Evolutionary conservation across 371 early-diverging fungal species (phyloP), one percentile per base, ranked within the genome.

Genomic region (Dichotomocladium elegans): DNA sequence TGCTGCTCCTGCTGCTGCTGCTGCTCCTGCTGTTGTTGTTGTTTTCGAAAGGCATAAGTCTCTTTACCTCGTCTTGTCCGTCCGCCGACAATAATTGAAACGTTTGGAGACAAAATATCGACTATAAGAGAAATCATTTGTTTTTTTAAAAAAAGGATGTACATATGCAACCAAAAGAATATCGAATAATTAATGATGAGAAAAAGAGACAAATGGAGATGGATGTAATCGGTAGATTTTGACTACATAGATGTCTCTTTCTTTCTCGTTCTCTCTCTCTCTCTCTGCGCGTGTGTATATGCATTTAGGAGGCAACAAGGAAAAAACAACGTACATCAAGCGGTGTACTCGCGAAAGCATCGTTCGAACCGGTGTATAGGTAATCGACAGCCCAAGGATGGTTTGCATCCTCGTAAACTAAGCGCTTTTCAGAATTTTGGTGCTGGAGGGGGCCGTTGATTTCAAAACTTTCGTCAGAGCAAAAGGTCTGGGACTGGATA

Each of bases 31-130:
- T 54, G 27, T 17, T 21, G 22, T 44, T 41, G 14, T 52, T 60
- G 40, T 70, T 69, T 3, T 56, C 45, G 25, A 57, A 41, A 19
- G 76, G 76, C 49, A 75, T 45, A 30, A 72, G 46, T 12, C 59
- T 58, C 29, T 56, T 55, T 12, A 70, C 53, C 44, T 72, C 68
- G 17, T 57, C 57, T 53, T 61, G 58, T 33, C 63, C 67, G 19
- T 70, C 60, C 33, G 67, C 60, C 43, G 70, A 47, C 30, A 75
- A 51, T 14, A 69, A 53, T 52, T 75, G 68, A 56, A 75, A 75
- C 10, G 51, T 58, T 68, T 66, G 51, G 72, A 72, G 17, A 72
- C 57, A 17, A 68, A 58, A 72, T 75, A 47, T 30, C 17, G 25
- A 35, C 24, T 37, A 37, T 15, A 37, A 12, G 9, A 37, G 9